Base-by-base conservation (phyloP, 306 rosid genomes). In the Ormosia emarginata region DNA sequence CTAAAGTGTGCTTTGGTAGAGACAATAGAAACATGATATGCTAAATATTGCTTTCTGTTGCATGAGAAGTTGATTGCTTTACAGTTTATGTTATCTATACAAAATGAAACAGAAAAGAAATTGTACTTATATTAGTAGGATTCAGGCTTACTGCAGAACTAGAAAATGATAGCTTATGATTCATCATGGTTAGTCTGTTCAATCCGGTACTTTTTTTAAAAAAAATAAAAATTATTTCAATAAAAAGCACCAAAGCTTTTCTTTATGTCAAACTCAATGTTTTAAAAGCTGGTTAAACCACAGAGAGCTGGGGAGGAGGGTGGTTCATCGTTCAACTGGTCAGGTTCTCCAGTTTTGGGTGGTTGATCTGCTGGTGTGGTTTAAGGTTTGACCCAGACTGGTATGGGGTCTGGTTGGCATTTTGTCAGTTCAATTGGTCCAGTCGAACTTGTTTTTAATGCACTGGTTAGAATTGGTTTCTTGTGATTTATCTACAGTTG, bases 31-130 rank as follows among this genome's bases (percentile, higher is more conserved):
- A 71, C 66, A 47, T 46, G 58, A 49, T 17, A n/a, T 78, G 76
- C 58, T 30, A 15, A 81, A 24, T 70, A 46, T 64, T 83, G 74
- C 63, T 74, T 66, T 79, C 24, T 61, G 50, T 77, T 84, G 70
- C 66, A 63, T 49, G 82, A 15, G 37, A 58, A 50, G 49, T 67
- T 41, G 50, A 10, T 44, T 73, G 67, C 68, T 71, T 50, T 33
- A 50, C 17, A 66, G 50, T 41, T 53, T 63, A 50, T 56, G 44
- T 67, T 63, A 67, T 84, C 40, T 52, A 46, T 57, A 32, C 13
- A 67, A n/a, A 74, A 59, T 61, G 43, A 41, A 13, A 56, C 39
- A 24, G 66, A 82, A 61, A 76, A 44, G 66, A 36, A 59, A 29
- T 74, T 62, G 37, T 41, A 13, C 47, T 34, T 66, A 2, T 67